Percentiles rank a stretch among this genome's conserved stretches.
Evolutionary conservation across 768 basidiomycete genomes (phyloP).

Genomic region (Trametes meyenii): DNA sequence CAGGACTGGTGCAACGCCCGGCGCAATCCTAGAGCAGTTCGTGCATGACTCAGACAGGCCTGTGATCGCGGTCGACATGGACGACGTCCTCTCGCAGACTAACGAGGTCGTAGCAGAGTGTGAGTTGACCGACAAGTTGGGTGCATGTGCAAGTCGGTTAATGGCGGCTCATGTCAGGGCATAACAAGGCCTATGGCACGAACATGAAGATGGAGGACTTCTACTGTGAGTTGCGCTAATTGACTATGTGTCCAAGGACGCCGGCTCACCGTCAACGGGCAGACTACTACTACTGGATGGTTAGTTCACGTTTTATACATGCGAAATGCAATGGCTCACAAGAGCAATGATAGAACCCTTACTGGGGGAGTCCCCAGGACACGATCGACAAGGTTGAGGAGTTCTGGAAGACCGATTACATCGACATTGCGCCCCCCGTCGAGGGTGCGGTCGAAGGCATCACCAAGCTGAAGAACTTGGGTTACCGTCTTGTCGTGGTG

Average conservation of each 20-base stretch:
- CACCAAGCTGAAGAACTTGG: conserved; percentile 57
- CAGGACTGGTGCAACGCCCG: conserved; percentile 22
- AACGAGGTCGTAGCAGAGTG: conserved; percentile 60
- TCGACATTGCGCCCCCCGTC: conserved; percentile 53
- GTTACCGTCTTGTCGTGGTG: conserved; percentile 71
- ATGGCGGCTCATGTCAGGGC: conserved; percentile 48
- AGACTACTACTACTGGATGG: conserved; percentile 84
- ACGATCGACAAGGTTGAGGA: conserved; percentile 60
- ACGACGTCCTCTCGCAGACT: conserved; percentile 70
- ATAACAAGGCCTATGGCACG: conserved; percentile 61
- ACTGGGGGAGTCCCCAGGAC: conserved; percentile 63
- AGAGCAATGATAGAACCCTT: conserved; percentile 43
- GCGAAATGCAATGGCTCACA: background rate
- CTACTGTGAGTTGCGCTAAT: conserved; percentile 50
- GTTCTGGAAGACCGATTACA: conserved; percentile 56
- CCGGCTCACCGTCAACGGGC: background rate
- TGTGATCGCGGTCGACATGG: conserved; percentile 65
- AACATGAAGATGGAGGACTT: conserved; percentile 58
- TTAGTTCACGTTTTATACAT: conserved; percentile 24
- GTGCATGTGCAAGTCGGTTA: background rate
- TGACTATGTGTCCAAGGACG: background rate
- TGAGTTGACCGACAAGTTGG: conserved; percentile 36
- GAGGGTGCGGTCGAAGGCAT: conserved; percentile 64
- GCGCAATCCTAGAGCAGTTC: conserved; percentile 26
- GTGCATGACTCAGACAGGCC: conserved; percentile 31